Conservation (phyloP, 371 early-diverging fungal genomes). For the Syncephalastrum contaminatum region DNA sequence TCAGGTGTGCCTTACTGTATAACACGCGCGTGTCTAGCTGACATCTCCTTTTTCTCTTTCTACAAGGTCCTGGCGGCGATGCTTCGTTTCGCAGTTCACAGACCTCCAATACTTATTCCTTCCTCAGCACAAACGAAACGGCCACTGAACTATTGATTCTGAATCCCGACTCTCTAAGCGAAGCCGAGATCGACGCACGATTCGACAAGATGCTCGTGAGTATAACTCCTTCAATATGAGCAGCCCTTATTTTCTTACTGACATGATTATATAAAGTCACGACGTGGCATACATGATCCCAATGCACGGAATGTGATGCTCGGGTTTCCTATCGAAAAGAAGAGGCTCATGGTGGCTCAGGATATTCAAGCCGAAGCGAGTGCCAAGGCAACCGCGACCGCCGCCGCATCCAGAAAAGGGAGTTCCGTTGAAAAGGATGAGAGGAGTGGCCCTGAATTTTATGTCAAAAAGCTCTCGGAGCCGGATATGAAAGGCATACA, state of each 20-base stretch:
- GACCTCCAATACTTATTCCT: conserved; percentile 13
- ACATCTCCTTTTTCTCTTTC: conserved; percentile 2
- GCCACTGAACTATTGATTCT: conserved; percentile 6
- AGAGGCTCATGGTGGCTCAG: conserved; percentile 50
- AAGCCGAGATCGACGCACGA: conserved; percentile 36
- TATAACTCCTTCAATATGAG: neutral
- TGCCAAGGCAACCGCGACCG: conserved; percentile 5
- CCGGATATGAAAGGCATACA: conserved; percentile 54
- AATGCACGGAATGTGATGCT: conserved; percentile 36
- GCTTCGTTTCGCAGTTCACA: conserved; percentile 20
- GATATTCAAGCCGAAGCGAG: conserved; percentile 46
- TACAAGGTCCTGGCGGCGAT: conserved; percentile 14
- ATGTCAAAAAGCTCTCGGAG: conserved; percentile 56
- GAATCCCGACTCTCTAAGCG: conserved; percentile 11
- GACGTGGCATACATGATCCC: conserved; percentile 47
- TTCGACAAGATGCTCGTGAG: conserved; percentile 52
- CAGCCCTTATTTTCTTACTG: neutral
- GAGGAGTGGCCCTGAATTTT: conserved; percentile 62
- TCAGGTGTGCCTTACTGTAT: conserved; percentile 1
- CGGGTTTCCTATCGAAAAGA: conserved; percentile 47
- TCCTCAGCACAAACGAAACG: conserved; percentile 13
- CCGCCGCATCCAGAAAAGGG: conserved; percentile 26
- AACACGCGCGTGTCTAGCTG: neutral
- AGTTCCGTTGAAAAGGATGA: conserved; percentile 38
- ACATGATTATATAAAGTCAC: conserved; percentile 17